phyloP scores from a whole-genome alignment of 2,329 filamentous ascomycete species.

The Chaetothyriales sp. region DNA sequence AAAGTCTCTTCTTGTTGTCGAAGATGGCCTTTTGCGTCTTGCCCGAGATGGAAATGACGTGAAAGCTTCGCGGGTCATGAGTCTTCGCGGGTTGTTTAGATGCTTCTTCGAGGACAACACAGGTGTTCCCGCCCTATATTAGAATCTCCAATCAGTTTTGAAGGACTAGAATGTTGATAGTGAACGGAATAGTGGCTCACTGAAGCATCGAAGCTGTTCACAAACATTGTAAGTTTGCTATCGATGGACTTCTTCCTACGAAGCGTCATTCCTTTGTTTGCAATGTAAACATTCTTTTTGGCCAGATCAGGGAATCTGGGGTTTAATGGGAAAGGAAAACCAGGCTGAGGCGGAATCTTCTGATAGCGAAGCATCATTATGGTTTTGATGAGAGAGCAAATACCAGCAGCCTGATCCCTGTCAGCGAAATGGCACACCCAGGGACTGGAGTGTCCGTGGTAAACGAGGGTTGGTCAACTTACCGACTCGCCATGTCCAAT shows the following conservation, averaged over 20 bases:
- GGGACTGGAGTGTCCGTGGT: no score
- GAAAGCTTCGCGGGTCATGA: conserved; percentile 43
- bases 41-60: conserved; percentile 43
- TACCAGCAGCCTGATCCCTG: conserved; percentile 24
- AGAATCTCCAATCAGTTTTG: no score
- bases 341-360: conserved; percentile 50
- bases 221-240: conserved; percentile 27
- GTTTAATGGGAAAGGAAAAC: conserved; percentile 42
- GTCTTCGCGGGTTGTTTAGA: no score
- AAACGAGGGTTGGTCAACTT: no score
- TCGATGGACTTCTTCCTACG: conserved; percentile 17
- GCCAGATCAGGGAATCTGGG: conserved; percentile 23
- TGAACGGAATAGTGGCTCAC: conserved; percentile 50
- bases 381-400: conserved; percentile 43
- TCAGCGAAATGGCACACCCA: no score
- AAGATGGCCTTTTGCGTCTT: conserved; percentile 37
- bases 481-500: conserved; percentile 35
- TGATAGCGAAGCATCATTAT: conserved; percentile 52
- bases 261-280: conserved; percentile 31
- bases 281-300: conserved; percentile 28
- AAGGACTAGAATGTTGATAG: conserved; percentile 32
- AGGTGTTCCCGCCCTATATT: no score
- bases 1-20: conserved; percentile 26
- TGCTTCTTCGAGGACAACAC: no score
- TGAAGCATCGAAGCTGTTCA: conserved; percentile 60